Evolutionary conservation across 306 rosid genomes (phyloP).

Genomic region (Dicorynia guianensis): DNA sequence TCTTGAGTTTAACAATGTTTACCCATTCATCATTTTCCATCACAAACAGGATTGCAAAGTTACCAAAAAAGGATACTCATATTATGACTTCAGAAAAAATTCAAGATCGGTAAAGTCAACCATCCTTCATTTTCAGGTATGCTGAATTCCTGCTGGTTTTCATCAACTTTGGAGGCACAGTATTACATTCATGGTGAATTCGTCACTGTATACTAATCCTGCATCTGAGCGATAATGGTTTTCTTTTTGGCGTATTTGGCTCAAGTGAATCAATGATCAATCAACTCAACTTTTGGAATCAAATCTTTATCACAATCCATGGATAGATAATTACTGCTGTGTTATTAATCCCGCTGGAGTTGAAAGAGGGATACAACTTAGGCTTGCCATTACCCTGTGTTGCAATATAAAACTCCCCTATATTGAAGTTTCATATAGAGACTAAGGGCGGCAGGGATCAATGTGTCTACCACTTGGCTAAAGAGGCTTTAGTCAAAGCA

Average conservation of each 20-base stretch:
- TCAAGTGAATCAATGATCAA: neutral
- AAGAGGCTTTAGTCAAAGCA: neutral
- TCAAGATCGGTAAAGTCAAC: slow-evolving; percentile 81
- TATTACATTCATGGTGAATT: neutral
- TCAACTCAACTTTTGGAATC: no score
- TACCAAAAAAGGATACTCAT: slow-evolving; percentile 63
- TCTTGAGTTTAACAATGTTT: slow-evolving; percentile 10
- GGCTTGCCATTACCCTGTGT: neutral
- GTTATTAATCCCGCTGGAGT: neutral
- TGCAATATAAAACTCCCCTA: neutral
- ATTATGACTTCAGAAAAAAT: slow-evolving; percentile 71
- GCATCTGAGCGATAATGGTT: slow-evolving; percentile 5
- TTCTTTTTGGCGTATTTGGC: neutral
- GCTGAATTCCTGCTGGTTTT: slow-evolving; percentile 25
- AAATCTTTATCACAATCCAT: no score
- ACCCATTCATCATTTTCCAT: slow-evolving; percentile 8
- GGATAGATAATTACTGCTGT: slow-evolving; percentile 5
- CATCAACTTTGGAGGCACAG: neutral
- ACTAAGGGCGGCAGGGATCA: neutral
- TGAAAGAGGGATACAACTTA: neutral
- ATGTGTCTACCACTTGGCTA: slow-evolving; percentile 6
- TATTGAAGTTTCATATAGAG: slow-evolving; percentile 15
- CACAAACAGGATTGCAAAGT: slow-evolving; percentile 58
- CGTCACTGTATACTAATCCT: neutral
- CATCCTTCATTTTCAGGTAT: slow-evolving; percentile 88